Evolutionary conservation across 2,329 filamentous ascomycete genomes (phyloP).

Genomic region (Aureobasidium subglaciale): DNA sequence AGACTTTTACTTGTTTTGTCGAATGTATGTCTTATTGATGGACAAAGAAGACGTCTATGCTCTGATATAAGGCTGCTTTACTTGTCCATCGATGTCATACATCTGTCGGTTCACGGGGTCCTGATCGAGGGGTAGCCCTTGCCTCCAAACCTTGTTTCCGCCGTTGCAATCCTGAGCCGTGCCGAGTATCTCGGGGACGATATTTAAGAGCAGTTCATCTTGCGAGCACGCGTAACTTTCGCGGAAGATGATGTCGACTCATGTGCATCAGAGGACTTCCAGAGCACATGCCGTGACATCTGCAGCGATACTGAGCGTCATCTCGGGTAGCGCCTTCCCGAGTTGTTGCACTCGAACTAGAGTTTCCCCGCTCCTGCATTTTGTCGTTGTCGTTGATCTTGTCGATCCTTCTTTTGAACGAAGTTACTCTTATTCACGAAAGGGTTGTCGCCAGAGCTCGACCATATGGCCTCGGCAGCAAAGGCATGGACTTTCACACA

Average conservation of each 20-base stretch:
- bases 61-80: neutral
- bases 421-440: neutral
- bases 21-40: too few relatives aligned
- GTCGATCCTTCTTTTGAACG: neutral
- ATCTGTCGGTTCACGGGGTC: neutral
- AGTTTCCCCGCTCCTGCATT: neutral
- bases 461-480: slow-evolving; percentile 12
- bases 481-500: slow-evolving; percentile 29
- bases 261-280: neutral
- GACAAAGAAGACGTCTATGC: neutral
- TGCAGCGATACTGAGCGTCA: neutral
- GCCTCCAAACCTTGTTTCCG: neutral
- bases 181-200: slow-evolving; percentile 5
- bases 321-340: too few relatives aligned
- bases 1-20: too few relatives aligned
- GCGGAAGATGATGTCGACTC: neutral
- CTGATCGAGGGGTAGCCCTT: slow-evolving; percentile 5
- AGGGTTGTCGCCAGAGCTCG: too few relatives aligned
- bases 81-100: too few relatives aligned
- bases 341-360: neutral
- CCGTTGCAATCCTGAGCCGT: neutral
- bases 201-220: neutral
- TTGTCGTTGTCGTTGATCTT: neutral
- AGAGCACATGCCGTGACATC: too few relatives aligned
- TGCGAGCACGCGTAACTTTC: neutral